Evolutionary conservation across 352 stramenopile species (phyloP).

Genomic region (Pythium guiyangense): DNA sequence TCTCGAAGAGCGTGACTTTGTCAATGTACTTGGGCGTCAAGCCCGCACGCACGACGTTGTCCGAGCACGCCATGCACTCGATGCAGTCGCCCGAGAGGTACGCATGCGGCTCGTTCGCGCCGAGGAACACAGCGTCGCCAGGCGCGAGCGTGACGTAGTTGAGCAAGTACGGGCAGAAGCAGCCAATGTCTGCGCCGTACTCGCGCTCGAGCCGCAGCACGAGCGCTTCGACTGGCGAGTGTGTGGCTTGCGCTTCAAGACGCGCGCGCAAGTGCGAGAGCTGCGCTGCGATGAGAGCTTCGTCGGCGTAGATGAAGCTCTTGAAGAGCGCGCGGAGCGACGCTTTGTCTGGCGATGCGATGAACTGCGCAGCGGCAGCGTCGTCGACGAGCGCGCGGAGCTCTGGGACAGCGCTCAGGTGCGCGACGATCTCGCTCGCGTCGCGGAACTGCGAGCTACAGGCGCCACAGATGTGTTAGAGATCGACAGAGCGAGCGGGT

Average conservation of each 20-base stretch:
- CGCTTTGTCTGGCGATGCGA: conserved; percentile 27
- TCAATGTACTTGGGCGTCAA: conserved; percentile 99
- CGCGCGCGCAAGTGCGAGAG: conserved; percentile 76
- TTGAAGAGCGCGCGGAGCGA: conserved; percentile 70
- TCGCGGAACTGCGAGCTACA: conserved; percentile 86
- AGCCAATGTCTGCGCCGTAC: conserved; percentile 96
- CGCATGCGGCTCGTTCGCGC: conserved; percentile 98
- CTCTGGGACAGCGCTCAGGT: conserved; percentile 80
- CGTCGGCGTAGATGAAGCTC: conserved; percentile 75
- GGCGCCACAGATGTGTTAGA: not conserved
- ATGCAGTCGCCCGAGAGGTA: conserved; percentile 96
- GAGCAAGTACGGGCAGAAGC: conserved; percentile 97
- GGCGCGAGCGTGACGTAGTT: conserved; percentile 96
- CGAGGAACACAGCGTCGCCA: conserved; percentile 97
- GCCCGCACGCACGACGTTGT: conserved; percentile 99
- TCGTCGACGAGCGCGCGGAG: conserved; percentile 48
- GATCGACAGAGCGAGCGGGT: too few relatives aligned
- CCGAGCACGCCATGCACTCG: conserved; percentile 98
- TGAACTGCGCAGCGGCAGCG: conserved; percentile 28
- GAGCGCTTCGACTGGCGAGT: conserved; percentile 57
- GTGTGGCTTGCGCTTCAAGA: conserved; percentile 30
- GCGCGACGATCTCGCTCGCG: conserved; percentile 79
- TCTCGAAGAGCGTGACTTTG: conserved; percentile 94
- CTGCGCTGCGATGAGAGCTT: conserved; percentile 59
- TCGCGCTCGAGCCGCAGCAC: conserved; percentile 92